These are phyloP conservation scores for Colletotrichum noveboracense DNA, from an alignment of 2,329 filamentous ascomycete genomes.

Conservation along the genomic window DNA sequence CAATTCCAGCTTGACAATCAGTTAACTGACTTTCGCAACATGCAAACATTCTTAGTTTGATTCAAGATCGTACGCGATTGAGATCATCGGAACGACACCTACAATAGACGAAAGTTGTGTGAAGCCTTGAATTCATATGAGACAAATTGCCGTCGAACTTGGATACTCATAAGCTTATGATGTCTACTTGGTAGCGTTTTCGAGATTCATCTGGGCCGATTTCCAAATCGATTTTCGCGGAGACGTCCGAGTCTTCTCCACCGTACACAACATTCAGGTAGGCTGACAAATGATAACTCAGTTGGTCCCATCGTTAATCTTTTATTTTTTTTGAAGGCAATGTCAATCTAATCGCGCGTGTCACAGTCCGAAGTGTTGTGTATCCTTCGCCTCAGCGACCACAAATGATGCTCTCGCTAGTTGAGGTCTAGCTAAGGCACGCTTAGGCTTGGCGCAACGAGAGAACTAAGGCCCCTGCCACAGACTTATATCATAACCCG, in stretches of 20 bases:
- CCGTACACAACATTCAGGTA: neutral
- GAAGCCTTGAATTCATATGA: neutral
- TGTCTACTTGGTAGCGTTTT: neutral
- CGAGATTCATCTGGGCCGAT: neutral
- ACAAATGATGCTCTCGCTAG: neutral
- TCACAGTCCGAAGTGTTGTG: neutral
- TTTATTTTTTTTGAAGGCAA: neutral
- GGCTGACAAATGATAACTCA: neutral
- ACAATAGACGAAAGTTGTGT: neutral
- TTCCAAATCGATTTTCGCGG: neutral
- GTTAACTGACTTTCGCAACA: neutral
- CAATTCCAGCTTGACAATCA: neutral
- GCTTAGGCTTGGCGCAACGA: neutral
- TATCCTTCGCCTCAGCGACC: neutral
- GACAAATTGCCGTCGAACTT: neutral
- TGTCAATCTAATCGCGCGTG: neutral
- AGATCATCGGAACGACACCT: neutral
- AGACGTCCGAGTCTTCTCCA: neutral
- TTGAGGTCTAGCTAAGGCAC: neutral
- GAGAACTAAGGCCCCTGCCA: neutral
- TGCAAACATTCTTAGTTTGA: neutral
- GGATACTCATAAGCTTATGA: neutral
- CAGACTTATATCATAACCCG: neutral
- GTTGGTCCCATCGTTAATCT: neutral
- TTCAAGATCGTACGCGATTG: neutral